Evolutionary conservation across 129 eudicot genomes (phyloP).

Genomic region (Saussurea involucrata): DNA sequence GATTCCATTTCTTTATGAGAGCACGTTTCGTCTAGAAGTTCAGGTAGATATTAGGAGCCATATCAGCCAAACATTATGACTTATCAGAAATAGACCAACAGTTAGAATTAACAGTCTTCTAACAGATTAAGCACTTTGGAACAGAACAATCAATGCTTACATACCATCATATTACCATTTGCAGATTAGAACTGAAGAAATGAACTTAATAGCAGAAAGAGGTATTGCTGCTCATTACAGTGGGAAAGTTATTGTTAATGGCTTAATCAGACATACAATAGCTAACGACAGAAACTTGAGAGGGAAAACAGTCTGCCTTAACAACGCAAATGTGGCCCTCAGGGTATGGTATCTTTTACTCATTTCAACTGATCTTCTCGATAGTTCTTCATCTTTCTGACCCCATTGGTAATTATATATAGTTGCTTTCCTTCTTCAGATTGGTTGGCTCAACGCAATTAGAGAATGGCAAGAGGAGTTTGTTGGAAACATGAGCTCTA

Average conservation of each 20-base stretch:
- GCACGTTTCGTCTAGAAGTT: conserved; percentile 97
- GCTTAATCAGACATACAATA: conserved; percentile 57
- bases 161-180: not conserved
- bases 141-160: conserved; percentile 1
- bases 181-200: conserved; percentile 97
- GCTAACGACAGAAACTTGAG: conserved; percentile 51
- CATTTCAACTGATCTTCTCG: not conserved
- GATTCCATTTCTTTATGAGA: conserved; percentile 94
- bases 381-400: not conserved
- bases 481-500: conserved; percentile 98
- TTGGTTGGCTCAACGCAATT: conserved; percentile 96
- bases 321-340: conserved; percentile 80
- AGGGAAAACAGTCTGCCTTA: conserved; percentile 71
- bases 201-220: conserved; percentile 94
- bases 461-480: conserved; percentile 99
- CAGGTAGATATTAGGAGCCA: conserved; percentile 44
- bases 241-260: conserved; percentile 73
- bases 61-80: not conserved
- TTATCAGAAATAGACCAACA: not conserved
- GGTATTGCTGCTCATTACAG: conserved; percentile 98
- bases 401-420: not conserved
- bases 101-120: not conserved
- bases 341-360: conserved; percentile 49
- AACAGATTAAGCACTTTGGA: not conserved
- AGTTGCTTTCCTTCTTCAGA: conserved; percentile 39